Base-by-base conservation (phyloP, 169 alveolate species). In the Plasmodium vinckei region DNA sequence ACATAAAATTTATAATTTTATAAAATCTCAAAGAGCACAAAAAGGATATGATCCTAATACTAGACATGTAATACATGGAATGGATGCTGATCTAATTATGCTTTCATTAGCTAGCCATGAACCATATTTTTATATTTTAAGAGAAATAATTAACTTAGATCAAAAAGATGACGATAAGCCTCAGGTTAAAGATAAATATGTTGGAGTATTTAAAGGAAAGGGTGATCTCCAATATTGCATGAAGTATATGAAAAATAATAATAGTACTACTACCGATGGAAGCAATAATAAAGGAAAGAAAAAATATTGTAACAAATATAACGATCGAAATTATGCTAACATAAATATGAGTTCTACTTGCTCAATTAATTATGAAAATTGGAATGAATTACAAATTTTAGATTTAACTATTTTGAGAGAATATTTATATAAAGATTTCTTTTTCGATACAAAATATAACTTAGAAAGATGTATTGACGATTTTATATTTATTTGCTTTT, bases 81-180 rank as follows among this genome's bases (percentile, higher is more conserved):
- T 98, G 92, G 99, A 99, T 89, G 99, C 99, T 7, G 99, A 98
- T 92, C 95, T 98, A 73, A 97, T 99, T 56, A 98, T 99, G 99
- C 96, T 99, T 56, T 97, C 99, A 2, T 94, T 98, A 64, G 97
- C 99, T 27, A 97, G 99, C 15, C 99, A 98, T 92, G 99, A 98
- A 89, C 97, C 99, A 3, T 93, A 98, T 90, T 97, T 97, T 88
- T 95, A 92, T 79, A 95, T 98, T 10, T 77, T 98, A 56, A 95
- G 99, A 72, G 99, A 98, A 89, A 96, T 97, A 54, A 96, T 96
- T 64, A 93, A 87, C n/a, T 54, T 92, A 82, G 89, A 84, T 61
- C 53, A 82, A 9, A 92, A 54, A 73, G 68, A 56, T 12, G 77
- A 51, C 19, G 90, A 79, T 27, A 77, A 57, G 39, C 54, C 64